Evolutionary conservation across 108 stramenopile genomes (phyloP).

Genomic region (Thalassiosira profunda): DNA sequence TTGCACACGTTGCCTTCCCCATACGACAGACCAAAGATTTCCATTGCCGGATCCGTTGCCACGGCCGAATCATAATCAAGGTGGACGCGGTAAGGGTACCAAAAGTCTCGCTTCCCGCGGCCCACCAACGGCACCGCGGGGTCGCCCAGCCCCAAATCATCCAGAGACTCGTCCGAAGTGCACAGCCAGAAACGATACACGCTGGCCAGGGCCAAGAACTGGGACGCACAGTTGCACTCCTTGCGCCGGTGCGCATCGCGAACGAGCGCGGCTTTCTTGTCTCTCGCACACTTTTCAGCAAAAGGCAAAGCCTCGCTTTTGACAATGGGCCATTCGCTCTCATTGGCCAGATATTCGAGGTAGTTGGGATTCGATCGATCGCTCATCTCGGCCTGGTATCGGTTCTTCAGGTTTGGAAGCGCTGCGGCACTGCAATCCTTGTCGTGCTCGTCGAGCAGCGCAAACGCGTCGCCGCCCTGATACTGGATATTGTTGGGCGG

Average conservation of each 20-base stretch:
- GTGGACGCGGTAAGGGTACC: constrained; percentile 58
- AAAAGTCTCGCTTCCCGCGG: constrained; percentile 65
- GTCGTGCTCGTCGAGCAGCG: constrained; percentile 56
- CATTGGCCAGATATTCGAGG: constrained; percentile 27
- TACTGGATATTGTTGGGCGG: too few relatives aligned
- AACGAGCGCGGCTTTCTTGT: constrained; percentile 79
- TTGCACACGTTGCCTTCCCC: constrained; percentile 29
- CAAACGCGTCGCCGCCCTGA: constrained; percentile 57
- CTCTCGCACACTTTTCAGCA: constrained; percentile 61
- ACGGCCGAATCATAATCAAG: constrained; percentile 13
- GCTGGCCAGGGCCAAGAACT: constrained; percentile 56
- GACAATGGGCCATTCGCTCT: constrained; percentile 1
- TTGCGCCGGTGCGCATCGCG: constrained; percentile 56
- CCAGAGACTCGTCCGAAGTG: constrained; percentile 40
- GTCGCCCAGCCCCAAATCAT: constrained; percentile 62
- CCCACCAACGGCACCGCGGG: constrained; percentile 7
- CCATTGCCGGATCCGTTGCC: constrained; percentile 41
- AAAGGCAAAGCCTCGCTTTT: constrained; percentile 16
- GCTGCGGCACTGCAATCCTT: constrained; percentile 54
- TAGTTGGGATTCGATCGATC: constrained; percentile 12
- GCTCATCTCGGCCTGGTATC: constrained; percentile 9
- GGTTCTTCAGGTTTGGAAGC: constrained; percentile 28
- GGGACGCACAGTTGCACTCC: constrained; percentile 78
- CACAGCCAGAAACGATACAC: constrained; percentile 88
- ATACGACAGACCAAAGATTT: constrained; percentile 36